Conservation (phyloP, 768 basidiomycete species). For the Crassisporium funariophilum region DNA sequence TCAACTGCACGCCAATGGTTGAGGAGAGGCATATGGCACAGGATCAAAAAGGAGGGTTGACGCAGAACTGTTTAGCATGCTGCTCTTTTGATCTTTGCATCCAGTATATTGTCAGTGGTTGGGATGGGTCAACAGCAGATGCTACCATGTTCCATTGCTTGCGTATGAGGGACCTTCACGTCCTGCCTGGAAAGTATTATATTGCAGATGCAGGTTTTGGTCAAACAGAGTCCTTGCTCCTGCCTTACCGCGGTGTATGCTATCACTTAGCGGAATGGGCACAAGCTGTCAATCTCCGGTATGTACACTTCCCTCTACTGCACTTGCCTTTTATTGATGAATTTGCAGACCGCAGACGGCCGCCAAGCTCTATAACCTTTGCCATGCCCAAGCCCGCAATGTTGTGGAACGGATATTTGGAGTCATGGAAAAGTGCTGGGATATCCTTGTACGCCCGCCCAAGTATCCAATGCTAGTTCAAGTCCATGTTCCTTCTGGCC, state of each 20-base stretch:
- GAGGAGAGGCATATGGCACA: slow-evolving; percentile 17
- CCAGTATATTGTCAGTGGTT: slow-evolving; percentile 38
- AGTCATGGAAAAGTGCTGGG: slow-evolving; percentile 12
- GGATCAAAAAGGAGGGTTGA: slow-evolving; percentile 33
- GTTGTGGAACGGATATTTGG: slow-evolving; percentile 39
- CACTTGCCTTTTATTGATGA: not conserved
- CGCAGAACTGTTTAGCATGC: slow-evolving; percentile 40
- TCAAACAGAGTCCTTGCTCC: slow-evolving; percentile 32
- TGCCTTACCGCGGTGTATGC: slow-evolving; percentile 37
- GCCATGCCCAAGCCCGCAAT: slow-evolving; percentile 32
- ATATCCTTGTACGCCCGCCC: not conserved
- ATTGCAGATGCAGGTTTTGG: slow-evolving; percentile 41
- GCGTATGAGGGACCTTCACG: slow-evolving; percentile 22
- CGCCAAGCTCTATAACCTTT: slow-evolving; percentile 36
- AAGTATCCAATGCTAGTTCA: not conserved
- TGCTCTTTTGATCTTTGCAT: slow-evolving; percentile 35
- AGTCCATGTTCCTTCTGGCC: slow-evolving; percentile 3
- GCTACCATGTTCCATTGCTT: slow-evolving; percentile 31
- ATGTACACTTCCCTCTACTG: not conserved
- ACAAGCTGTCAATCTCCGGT: slow-evolving; percentile 17
- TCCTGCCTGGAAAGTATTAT: slow-evolving; percentile 34
- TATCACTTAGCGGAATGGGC: slow-evolving; percentile 43
- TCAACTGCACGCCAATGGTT: slow-evolving; percentile 20
- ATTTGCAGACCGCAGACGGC: slow-evolving; percentile 6
- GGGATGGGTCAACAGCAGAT: slow-evolving; percentile 43